Evolutionary conservation across 352 stramenopile genomes (phyloP), one percentile per base, ranked within the genome.

Genomic region (Globisporangium solare): DNA sequence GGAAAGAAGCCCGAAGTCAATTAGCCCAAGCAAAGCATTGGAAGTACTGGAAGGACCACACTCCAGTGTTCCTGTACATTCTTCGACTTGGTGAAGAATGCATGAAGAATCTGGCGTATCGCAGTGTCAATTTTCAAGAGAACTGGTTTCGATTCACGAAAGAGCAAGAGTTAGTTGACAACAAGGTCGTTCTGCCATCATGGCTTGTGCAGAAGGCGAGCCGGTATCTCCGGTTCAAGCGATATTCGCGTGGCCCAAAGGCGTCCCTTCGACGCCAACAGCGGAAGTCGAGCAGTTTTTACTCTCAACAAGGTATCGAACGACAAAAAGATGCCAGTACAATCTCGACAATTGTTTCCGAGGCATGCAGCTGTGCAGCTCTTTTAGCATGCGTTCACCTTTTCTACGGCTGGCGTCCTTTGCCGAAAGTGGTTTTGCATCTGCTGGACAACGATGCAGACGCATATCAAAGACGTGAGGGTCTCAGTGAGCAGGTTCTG

Each of bases 151-250:
- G 75, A 8, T 69, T 79, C 5, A 72, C 70, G 15, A 84, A 83
- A 43, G 73, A 67, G 21, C 63, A 88, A 22, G 76, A 87, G 32
- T 68, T 85, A 2, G 48, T 68, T 14, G 55, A 43, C 0, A 60
- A 47, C 45, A 64, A 59, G 27, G 54, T 74, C 5, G 47, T 61
- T 22, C 32, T 94, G 1, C 86, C 86, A 0, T 51, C 68, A 14
- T 92, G 81, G 75, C 54, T 95, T 21, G 59, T 91, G 8, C 80
- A 86, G 12, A 91, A 91, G 53, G 86, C 86, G 4, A 83, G 79
- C 39, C 76, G 86, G 2, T 95, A 95, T 47, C 54, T 94, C 58
- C 83, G 86, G 0, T 92, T 92, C 56, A 95, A 95, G 60, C 67
- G 86, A 5, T 95, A 95, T 43, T 67, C 82, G 7, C 72, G 86